Evolutionary conservation across 2,329 filamentous ascomycete species (phyloP).

Genomic region (Aspergillus hortae): DNA sequence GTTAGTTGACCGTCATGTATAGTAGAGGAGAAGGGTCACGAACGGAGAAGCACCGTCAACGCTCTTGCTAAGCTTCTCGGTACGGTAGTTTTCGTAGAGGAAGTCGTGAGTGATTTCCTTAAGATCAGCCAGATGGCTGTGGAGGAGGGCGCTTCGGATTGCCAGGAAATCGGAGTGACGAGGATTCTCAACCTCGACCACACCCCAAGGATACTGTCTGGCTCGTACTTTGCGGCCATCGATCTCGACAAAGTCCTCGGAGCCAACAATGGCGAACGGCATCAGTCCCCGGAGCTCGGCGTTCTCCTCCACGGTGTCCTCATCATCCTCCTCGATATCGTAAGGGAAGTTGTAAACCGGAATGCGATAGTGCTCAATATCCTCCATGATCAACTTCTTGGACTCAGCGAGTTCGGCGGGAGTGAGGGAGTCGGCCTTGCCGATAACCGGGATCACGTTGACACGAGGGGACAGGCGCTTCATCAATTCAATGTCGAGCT

Average conservation of each 20-base stretch:
- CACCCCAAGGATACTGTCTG: slow-evolving; percentile 97
- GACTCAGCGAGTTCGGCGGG: slow-evolving; percentile 95
- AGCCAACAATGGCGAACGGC: slow-evolving; percentile 98
- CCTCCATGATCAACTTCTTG: slow-evolving; percentile 99
- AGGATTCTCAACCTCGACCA: slow-evolving; percentile 98
- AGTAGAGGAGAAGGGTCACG: slow-evolving; percentile 40
- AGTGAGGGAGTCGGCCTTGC: slow-evolving; percentile 95
- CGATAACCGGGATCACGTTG: slow-evolving; percentile 98
- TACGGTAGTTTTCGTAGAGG: slow-evolving; percentile 99
- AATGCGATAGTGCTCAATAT: slow-evolving; percentile 99
- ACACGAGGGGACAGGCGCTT: slow-evolving; percentile 96
- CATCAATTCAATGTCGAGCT: slow-evolving; percentile 99
- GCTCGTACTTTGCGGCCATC: slow-evolving; percentile 88
- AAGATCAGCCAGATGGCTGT: slow-evolving; percentile 95
- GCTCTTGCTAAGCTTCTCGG: slow-evolving; percentile 99
- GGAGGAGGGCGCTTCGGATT: slow-evolving; percentile 90
- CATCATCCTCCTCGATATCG: slow-evolving; percentile 98
- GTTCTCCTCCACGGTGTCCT: slow-evolving; percentile 99
- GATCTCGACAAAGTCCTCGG: slow-evolving; percentile 91
- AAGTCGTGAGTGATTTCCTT: slow-evolving; percentile 99
- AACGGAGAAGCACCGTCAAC: slow-evolving; percentile 88
- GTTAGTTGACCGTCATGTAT: slow-evolving; percentile 13
- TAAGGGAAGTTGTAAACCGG: slow-evolving; percentile 99
- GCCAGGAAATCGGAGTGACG: slow-evolving; percentile 98
- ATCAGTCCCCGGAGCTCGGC: slow-evolving; percentile 95